Conservation (phyloP, 306 rosid species). For the barrel medic (Medicago truncatula) region DNA sequence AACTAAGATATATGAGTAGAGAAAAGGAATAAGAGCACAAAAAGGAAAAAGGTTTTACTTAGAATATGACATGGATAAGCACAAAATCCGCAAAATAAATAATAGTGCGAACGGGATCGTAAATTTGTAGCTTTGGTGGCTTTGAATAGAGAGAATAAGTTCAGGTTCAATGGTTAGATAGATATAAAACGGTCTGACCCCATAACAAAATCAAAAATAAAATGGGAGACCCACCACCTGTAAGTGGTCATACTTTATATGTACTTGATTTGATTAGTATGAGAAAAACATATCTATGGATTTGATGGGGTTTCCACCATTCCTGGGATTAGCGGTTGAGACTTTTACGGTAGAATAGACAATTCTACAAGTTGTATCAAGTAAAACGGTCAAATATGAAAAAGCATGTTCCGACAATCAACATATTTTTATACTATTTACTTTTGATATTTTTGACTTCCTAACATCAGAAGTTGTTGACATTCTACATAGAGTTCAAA, state of each 20-base stretch:
- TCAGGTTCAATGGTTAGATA: constrained; percentile 44
- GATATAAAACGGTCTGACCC: constrained; percentile 1
- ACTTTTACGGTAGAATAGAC: no score
- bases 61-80: background rate
- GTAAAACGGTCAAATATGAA: no score
- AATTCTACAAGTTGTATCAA: no score
- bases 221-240: background rate
- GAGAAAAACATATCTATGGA: no score
- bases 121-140: constrained; percentile 38
- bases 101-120: constrained; percentile 30
- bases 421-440: no score
- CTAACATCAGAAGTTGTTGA: no score
- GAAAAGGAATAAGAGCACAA: background rate
- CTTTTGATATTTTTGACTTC: no score
- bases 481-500: no score
- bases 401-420: no score
- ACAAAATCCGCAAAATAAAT: background rate
- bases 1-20: background rate
- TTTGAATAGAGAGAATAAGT: constrained; percentile 27
- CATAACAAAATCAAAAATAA: background rate
- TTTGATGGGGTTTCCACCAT: no score
- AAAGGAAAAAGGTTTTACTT: background rate
- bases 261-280: no score
- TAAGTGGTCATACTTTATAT: background rate
- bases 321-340: no score